phyloP scores from a whole-genome alignment of 176 grass and related monocot species.

The Carex pumila region DNA sequence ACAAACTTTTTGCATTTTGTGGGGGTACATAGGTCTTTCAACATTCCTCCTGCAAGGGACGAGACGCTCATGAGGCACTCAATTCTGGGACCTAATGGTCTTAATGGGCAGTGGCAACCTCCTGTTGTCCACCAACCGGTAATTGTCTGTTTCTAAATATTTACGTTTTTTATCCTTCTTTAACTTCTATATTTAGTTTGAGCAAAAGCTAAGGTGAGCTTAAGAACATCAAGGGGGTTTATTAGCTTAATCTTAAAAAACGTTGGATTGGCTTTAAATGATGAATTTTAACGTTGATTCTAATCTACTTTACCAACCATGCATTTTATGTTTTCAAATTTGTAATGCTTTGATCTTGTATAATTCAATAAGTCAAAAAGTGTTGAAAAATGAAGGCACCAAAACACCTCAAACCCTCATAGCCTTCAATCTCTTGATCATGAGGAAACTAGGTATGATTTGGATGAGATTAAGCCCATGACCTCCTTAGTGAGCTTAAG shows the following conservation, averaged over 20 bases:
- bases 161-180: not conserved
- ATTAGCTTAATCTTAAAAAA: not conserved
- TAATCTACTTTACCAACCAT: not conserved
- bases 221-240: not conserved
- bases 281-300: not conserved
- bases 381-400: not conserved
- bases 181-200: not conserved
- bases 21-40: slow-evolving; percentile 30
- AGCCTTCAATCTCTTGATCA: not conserved
- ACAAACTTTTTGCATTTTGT: not conserved
- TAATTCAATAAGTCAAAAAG: not conserved
- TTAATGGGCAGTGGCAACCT: slow-evolving; percentile 41
- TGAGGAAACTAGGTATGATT: not conserved
- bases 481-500: not conserved
- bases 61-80: slow-evolving; percentile 43
- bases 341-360: not conserved
- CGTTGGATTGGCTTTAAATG: not conserved
- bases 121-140: slow-evolving; percentile 30
- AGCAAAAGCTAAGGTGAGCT: not conserved
- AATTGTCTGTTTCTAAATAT: slow-evolving; percentile 19
- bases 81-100: slow-evolving; percentile 44
- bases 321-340: not conserved
- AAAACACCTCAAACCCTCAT: not conserved
- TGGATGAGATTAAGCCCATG: not conserved
- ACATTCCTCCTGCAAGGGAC: slow-evolving; percentile 27